A percentile compares a stretch with the other conserved stretches of the same genome.
phyloP scores from a whole-genome alignment of 2,329 filamentous ascomycete genomes.

The Penicillium aurantiogriseum region DNA sequence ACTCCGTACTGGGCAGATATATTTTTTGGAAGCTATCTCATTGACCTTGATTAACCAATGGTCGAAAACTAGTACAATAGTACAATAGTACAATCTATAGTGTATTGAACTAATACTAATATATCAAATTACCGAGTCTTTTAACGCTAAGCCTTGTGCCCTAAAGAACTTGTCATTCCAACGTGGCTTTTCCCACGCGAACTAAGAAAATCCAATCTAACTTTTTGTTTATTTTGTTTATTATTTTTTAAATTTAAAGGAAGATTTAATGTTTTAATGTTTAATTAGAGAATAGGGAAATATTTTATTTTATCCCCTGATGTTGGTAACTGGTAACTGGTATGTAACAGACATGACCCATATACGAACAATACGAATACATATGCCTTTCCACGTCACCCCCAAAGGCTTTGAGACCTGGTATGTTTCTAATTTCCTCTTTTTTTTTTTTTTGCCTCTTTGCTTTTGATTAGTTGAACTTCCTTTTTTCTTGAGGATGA shows the following conservation, averaged over 20 bases:
- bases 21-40: not conserved
- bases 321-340: not conserved
- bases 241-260: not conserved
- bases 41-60: not conserved
- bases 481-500: conserved; percentile 2
- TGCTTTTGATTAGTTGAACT: conserved; percentile 11
- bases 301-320: not conserved
- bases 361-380: conserved; percentile 7
- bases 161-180: conserved; percentile 8
- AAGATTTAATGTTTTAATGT: not conserved
- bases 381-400: conserved; percentile 6
- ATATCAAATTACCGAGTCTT: conserved; percentile 1
- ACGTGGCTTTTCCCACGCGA: conserved; percentile 16
- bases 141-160: conserved; percentile 11
- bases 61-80: not conserved
- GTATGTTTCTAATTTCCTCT: conserved; percentile 13
- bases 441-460: conserved; percentile 14
- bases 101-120: not conserved
- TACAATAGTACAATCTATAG: not conserved
- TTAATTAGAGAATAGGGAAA: not conserved
- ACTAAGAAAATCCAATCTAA: not conserved
- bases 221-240: too few species aligned
- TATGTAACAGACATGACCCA: conserved; percentile 2
- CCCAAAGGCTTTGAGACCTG: conserved; percentile 6
- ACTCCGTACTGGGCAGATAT: too few species aligned